These are phyloP conservation scores for Sugiyamaella floridensis DNA, from an alignment of 805 yeast species.

Conservation along the genomic window DNA sequence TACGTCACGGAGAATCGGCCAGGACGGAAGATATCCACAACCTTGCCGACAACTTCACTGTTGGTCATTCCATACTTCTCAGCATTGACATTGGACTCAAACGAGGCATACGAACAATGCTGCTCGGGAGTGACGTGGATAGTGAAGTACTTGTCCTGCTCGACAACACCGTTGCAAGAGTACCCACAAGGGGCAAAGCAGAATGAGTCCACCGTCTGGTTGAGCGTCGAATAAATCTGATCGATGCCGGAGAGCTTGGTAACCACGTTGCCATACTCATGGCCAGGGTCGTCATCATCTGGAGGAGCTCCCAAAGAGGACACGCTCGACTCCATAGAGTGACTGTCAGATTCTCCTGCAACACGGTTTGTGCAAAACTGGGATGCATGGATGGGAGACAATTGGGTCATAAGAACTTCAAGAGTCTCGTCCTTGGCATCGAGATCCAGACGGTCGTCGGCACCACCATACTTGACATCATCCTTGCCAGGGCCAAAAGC, in stretches of 20 bases:
- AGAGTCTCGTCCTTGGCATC: conserved; percentile 56
- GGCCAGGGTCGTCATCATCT: conserved; percentile 68
- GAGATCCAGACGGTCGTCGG: conserved; percentile 6
- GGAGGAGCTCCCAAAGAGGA: conserved; percentile 28
- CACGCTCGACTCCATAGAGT: conserved; percentile 25
- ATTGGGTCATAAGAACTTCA: conserved; percentile 86
- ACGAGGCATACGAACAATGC: conserved; percentile 94
- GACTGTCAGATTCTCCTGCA: conserved; percentile 30
- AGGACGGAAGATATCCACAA: conserved; percentile 64
- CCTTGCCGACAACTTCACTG: conserved; percentile 49
- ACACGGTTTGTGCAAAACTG: conserved; percentile 52
- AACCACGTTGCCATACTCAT: conserved; percentile 63
- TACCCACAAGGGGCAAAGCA: conserved; percentile 93
- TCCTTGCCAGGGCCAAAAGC: conserved; percentile 22
- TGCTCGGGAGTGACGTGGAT: conserved; percentile 90
- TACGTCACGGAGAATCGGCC: conserved; percentile 61
- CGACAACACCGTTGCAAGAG: conserved; percentile 75
- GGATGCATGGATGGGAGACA: conserved; percentile 49
- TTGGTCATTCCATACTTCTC: conserved; percentile 36
- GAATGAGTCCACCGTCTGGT: conserved; percentile 64
- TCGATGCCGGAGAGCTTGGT: conserved; percentile 59
- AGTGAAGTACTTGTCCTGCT: conserved; percentile 63
- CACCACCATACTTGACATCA: neutral
- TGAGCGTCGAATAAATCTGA: conserved; percentile 40
- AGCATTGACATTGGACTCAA: conserved; percentile 77